A percentile compares a stretch with the other conserved stretches of the same genome.
Conservation (phyloP, 2,329 filamentous ascomycete species). For the Aspergillus sergii region DNA sequence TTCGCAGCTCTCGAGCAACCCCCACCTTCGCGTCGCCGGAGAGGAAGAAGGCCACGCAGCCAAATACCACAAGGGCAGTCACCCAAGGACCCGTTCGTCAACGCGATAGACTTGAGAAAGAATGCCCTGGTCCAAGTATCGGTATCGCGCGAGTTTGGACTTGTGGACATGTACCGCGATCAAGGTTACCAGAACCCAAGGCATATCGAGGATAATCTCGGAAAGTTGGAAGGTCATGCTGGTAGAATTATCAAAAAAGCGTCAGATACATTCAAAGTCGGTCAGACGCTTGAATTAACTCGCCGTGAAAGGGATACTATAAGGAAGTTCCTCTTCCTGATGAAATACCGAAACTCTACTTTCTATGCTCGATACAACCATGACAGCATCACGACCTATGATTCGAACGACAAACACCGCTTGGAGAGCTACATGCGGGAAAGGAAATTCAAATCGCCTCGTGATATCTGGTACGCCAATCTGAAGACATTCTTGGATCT, state of each 20-base stretch:
- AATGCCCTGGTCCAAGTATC: constrained; percentile 15
- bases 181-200: constrained; percentile 24
- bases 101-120: background rate
- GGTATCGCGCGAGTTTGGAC: constrained; percentile 30
- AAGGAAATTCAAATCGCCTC: constrained; percentile 29
- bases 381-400: constrained; percentile 37
- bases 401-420: constrained; percentile 35
- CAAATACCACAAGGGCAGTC: background rate
- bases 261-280: constrained; percentile 13
- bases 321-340: constrained; percentile 51
- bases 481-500: constrained; percentile 34
- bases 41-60: background rate
- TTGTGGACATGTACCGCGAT: constrained; percentile 37
- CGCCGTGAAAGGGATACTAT: constrained; percentile 40
- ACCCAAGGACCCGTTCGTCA: background rate
- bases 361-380: constrained; percentile 43
- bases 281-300: constrained; percentile 28
- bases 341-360: constrained; percentile 46
- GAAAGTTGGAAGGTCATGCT: constrained; percentile 28
- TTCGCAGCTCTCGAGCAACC: constrained; percentile 28
- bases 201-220: constrained; percentile 30
- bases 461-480: constrained; percentile 41
- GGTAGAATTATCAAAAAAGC: constrained; percentile 25
- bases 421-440: constrained; percentile 35
- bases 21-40: constrained; percentile 1